Evolutionary conservation across 2,329 filamentous ascomycete genomes (phyloP).

Genomic region (Delphinella strobiligena): DNA sequence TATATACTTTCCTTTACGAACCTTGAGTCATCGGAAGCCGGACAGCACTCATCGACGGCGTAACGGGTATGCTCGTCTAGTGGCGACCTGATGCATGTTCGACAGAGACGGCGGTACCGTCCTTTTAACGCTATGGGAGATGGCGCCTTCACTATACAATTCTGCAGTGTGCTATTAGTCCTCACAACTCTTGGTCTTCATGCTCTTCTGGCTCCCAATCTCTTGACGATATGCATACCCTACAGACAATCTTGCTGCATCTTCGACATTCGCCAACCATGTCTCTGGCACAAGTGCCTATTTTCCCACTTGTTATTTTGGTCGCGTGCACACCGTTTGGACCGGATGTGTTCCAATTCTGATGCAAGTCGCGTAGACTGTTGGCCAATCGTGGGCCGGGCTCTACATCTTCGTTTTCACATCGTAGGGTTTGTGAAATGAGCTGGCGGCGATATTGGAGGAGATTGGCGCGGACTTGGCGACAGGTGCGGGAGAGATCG

Average conservation of each 20-base stretch:
- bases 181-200: background rate
- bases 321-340: constrained; percentile 19
- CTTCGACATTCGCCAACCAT: constrained; percentile 73
- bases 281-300: constrained; percentile 72
- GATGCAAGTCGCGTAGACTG: constrained; percentile 16
- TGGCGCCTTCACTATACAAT: constrained; percentile 79
- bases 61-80: constrained; percentile 31
- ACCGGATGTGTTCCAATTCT: constrained; percentile 16
- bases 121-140: constrained; percentile 53
- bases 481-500: constrained; percentile 70
- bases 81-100: constrained; percentile 60
- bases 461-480: constrained; percentile 63
- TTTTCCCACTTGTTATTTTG: constrained; percentile 49
- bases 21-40: background rate
- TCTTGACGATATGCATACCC: constrained; percentile 43
- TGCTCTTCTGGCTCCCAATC: background rate
- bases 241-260: constrained; percentile 67
- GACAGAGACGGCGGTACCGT: constrained; percentile 72
- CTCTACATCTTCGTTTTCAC: constrained; percentile 54
- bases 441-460: constrained; percentile 67
- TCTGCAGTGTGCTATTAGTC: too few species aligned
- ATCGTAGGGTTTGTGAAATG: constrained; percentile 64
- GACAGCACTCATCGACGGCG: background rate
- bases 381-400: constrained; percentile 41
- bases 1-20: background rate